A percentile compares a stretch with the other conserved stretches of the same genome.
These are phyloP conservation scores for Floccularia luteovirens DNA, from an alignment of 768 basidiomycete genomes.

Conservation along the genomic window DNA sequence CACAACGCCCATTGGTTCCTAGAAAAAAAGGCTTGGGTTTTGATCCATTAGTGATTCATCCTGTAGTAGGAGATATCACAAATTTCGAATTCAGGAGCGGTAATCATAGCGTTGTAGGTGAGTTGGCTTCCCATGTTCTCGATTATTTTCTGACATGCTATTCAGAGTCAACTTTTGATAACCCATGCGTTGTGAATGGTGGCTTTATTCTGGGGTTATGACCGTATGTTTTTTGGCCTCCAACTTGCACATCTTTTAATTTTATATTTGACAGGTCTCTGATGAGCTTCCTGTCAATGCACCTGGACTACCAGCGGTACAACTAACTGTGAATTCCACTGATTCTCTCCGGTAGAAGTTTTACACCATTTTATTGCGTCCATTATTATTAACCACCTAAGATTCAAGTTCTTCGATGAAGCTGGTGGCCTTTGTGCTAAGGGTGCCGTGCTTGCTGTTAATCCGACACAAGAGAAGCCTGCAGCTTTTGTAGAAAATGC, in stretches of 20 bases:
- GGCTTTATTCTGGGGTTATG: constrained; percentile 24
- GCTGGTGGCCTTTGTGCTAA: constrained; percentile 27
- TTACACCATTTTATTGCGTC: not conserved
- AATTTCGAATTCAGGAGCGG: constrained; percentile 31
- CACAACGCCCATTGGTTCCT: not conserved
- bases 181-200: constrained; percentile 26
- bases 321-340: constrained; percentile 23
- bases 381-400: not conserved
- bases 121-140: constrained; percentile 10
- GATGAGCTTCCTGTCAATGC: constrained; percentile 24
- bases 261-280: constrained; percentile 14
- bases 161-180: constrained; percentile 27
- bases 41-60: constrained; percentile 30
- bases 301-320: constrained; percentile 21
- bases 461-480: constrained; percentile 23
- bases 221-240: constrained; percentile 16
- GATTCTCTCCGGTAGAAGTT: constrained; percentile 24
- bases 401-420: constrained; percentile 28
- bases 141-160: not conserved
- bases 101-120: constrained; percentile 29
- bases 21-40: constrained; percentile 34
- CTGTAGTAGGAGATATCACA: constrained; percentile 24
- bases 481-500: constrained; percentile 31
- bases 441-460: constrained; percentile 30
- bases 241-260: constrained; percentile 1